Conservation (phyloP, 164 flowering plant genomes). For the Euptelea pleiosperma region DNA sequence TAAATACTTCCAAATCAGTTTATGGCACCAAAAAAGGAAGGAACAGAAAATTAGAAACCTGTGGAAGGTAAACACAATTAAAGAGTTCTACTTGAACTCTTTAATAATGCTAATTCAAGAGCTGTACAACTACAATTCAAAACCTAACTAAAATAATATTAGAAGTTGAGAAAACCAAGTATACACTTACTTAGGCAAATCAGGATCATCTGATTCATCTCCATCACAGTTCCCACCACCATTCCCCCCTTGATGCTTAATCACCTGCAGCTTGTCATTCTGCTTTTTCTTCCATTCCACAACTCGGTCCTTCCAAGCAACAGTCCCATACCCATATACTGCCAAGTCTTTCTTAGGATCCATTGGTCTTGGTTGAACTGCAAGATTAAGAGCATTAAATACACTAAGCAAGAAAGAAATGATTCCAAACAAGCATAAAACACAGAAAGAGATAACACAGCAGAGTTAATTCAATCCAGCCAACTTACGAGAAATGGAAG, state of each 20-base stretch:
- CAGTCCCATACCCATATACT: constrained; percentile 95
- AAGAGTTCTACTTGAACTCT: not conserved
- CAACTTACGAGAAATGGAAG: constrained; percentile 61
- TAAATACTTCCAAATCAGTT: too few relatives aligned
- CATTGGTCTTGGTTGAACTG: constrained; percentile 91
- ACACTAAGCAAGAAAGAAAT: constrained; percentile 7
- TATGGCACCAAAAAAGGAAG: too few relatives aligned
- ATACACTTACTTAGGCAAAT: constrained; percentile 70
- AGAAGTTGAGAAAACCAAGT: not conserved
- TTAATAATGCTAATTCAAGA: not conserved
- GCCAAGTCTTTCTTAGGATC: constrained; percentile 92
- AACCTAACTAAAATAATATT: not conserved
- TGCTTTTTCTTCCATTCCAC: constrained; percentile 94
- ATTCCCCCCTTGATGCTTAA: constrained; percentile 55
- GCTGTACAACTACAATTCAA: not conserved
- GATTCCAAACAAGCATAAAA: not conserved
- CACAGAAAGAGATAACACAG: not conserved
- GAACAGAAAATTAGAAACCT: not conserved
- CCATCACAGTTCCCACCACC: constrained; percentile 50
- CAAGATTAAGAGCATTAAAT: constrained; percentile 11
- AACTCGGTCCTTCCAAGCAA: constrained; percentile 96
- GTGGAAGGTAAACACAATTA: not conserved
- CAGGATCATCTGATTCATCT: constrained; percentile 69
- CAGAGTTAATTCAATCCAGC: not conserved
- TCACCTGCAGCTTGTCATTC: constrained; percentile 64